These are phyloP conservation scores for Pugionium dolabratum DNA, from an alignment of 345 rosid genomes.

Conservation along the genomic window DNA sequence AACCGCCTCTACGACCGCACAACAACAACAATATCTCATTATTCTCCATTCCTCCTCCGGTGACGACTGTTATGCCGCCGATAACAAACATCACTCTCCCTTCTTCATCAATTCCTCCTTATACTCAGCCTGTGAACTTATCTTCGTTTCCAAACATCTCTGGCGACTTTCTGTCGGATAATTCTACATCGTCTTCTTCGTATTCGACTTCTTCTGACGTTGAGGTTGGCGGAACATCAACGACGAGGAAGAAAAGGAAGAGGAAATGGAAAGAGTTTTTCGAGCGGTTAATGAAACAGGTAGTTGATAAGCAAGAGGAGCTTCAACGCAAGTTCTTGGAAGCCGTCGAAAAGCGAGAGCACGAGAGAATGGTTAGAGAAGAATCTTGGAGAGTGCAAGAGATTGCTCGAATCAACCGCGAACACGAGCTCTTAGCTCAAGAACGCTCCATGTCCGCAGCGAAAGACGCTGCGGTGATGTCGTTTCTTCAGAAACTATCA, in stretches of 20 bases:
- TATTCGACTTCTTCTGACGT: conserved; percentile 68
- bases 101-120: conserved; percentile 37
- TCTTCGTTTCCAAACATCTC: conserved; percentile 43
- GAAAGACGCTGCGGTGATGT: conserved; percentile 74
- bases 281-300: conserved; percentile 65
- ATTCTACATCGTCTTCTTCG: conserved; percentile 49
- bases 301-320: conserved; percentile 67
- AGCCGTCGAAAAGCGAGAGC: conserved; percentile 69
- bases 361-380: conserved; percentile 63
- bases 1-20: conserved; percentile 16
- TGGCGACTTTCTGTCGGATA: conserved; percentile 48
- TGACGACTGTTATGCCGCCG: conserved; percentile 45
- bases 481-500: conserved; percentile 66
- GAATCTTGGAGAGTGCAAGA: conserved; percentile 86
- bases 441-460: conserved; percentile 72
- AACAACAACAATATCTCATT: conserved; percentile 24
- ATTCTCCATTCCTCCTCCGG: conserved; percentile 42
- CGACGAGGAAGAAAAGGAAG: conserved; percentile 61
- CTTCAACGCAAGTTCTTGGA: conserved; percentile 78
- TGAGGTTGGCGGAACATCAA: conserved; percentile 47
- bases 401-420: conserved; percentile 58
- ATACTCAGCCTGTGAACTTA: conserved; percentile 27
- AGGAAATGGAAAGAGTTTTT: conserved; percentile 61
- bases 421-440: conserved; percentile 66
- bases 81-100: conserved; percentile 31